A percentile compares a stretch with the other conserved stretches of the same genome.
These are phyloP conservation scores for Cucumis variabilis DNA, from an alignment of 331 rosid species.

Conservation along the genomic window DNA sequence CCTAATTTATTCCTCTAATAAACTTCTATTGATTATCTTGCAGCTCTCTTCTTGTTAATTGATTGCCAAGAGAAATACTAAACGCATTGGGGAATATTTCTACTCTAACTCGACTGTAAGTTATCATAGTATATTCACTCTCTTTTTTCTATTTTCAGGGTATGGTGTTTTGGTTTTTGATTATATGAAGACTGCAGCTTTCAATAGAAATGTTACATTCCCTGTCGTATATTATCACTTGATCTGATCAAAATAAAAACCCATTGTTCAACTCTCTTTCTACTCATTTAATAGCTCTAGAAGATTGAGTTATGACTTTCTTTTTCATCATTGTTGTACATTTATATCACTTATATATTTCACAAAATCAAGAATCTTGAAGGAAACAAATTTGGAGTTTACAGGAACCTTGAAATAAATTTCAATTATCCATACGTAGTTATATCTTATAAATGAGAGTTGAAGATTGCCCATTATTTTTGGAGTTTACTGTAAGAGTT, in stretches of 20 bases:
- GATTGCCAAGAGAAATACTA: conserved; percentile 78
- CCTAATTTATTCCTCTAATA: conserved; percentile 28
- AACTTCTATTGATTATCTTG: conserved; percentile 41
- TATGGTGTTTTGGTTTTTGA: background rate
- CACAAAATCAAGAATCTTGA: conserved; percentile 59
- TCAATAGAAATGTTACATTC: background rate
- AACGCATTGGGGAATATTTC: conserved; percentile 69
- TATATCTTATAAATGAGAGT: background rate
- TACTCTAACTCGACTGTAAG: conserved; percentile 68
- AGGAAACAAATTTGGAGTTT: conserved; percentile 70
- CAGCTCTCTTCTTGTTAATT: conserved; percentile 74
- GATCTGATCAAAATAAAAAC: background rate
- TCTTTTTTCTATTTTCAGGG: no score
- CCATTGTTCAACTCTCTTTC: conserved; percentile 6
- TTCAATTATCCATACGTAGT: background rate
- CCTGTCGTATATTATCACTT: conserved; percentile 22
- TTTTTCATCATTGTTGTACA: background rate
- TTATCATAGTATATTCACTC: no score
- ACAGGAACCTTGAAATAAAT: background rate
- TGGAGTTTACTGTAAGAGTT: background rate
- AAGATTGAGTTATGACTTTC: background rate
- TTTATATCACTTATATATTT: conserved; percentile 3
- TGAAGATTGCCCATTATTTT: background rate
- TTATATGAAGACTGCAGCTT: background rate
- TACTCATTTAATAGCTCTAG: background rate